Percentiles rank a stretch among this genome's conserved stretches.
These are phyloP conservation scores for Diaporthe vexans DNA, from an alignment of 2,329 filamentous ascomycete species.

Conservation along the genomic window DNA sequence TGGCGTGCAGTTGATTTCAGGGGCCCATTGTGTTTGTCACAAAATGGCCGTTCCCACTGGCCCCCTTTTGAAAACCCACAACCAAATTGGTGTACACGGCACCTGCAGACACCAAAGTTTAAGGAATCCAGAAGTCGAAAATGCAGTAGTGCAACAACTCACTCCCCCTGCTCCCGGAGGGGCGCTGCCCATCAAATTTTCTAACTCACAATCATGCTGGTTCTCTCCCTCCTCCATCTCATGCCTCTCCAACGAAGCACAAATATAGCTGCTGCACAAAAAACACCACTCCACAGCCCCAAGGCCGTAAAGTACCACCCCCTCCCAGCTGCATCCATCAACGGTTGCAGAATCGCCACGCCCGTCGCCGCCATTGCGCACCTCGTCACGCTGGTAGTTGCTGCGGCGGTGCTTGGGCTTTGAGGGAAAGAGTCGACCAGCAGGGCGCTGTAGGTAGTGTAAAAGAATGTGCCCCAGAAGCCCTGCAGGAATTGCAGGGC, in stretches of 20 bases:
- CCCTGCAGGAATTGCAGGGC: neutral
- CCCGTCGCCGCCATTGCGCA: neutral
- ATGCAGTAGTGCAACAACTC: neutral
- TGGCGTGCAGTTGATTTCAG: neutral
- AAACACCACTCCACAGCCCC: slow-evolving; percentile 9
- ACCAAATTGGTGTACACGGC: neutral
- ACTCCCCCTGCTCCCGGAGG: neutral
- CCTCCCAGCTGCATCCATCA: slow-evolving; percentile 4
- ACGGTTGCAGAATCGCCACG: slow-evolving; percentile 1
- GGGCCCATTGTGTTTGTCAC: slow-evolving; percentile 10
- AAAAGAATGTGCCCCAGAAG: slow-evolving; percentile 1
- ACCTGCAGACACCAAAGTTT: neutral
- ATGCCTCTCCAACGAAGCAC: neutral
- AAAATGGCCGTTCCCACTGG: slow-evolving; percentile 6
- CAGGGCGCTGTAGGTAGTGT: slow-evolving; percentile 3
- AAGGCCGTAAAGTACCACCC: slow-evolving; percentile 15
- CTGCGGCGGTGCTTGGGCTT: slow-evolving; percentile 6
- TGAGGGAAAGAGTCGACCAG: slow-evolving; percentile 9
- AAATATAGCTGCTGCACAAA: slow-evolving; percentile 4
- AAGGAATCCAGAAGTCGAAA: neutral
- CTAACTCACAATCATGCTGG: neutral
- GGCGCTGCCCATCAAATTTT: neutral
- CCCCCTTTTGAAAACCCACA: slow-evolving; percentile 4
- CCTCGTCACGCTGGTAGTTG: neutral
- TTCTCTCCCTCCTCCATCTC: slow-evolving; percentile 1